Conservation (phyloP, 1,284 basidiomycete genomes). For the Ustilago sp. region DNA sequence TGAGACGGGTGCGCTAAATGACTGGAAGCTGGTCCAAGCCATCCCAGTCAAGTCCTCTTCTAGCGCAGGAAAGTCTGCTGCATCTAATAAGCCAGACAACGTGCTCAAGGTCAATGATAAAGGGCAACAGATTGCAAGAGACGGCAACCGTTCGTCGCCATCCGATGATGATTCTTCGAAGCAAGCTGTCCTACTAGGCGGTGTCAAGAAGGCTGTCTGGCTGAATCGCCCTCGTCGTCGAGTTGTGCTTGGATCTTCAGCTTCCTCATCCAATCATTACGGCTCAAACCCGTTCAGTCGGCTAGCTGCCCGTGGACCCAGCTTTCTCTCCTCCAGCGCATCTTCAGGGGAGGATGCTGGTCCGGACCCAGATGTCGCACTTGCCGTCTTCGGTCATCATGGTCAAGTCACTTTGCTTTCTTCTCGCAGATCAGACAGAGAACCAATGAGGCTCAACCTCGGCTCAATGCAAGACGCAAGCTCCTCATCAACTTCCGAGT, state of each 20-base stretch:
- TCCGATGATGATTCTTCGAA: constrained; percentile 1
- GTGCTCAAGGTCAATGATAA: constrained; percentile 47
- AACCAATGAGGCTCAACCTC: neutral
- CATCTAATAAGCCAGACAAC: constrained; percentile 18
- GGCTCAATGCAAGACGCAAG: constrained; percentile 2
- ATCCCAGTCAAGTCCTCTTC: constrained; percentile 13
- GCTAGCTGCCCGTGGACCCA: constrained; percentile 30
- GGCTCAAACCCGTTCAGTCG: constrained; percentile 27
- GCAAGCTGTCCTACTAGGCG: constrained; percentile 11
- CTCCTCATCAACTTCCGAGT: neutral
- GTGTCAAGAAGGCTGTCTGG: constrained; percentile 31
- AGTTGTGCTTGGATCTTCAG: constrained; percentile 21
- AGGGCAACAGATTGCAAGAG: constrained; percentile 23
- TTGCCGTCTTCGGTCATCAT: constrained; percentile 41
- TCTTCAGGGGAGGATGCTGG: constrained; percentile 16
- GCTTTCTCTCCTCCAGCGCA: constrained; percentile 8
- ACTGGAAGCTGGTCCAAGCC: constrained; percentile 38
- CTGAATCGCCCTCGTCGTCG: constrained; percentile 34
- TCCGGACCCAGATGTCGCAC: constrained; percentile 31
- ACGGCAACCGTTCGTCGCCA: constrained; percentile 18
- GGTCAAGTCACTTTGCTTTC: constrained; percentile 40
- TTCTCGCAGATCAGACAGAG: constrained; percentile 22
- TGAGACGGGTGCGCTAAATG: constrained; percentile 40
- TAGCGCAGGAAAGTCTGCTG: neutral
- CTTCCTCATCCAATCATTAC: constrained; percentile 21